Conservation (phyloP, 352 stramenopile species). For the Pythium coloratum region DNA sequence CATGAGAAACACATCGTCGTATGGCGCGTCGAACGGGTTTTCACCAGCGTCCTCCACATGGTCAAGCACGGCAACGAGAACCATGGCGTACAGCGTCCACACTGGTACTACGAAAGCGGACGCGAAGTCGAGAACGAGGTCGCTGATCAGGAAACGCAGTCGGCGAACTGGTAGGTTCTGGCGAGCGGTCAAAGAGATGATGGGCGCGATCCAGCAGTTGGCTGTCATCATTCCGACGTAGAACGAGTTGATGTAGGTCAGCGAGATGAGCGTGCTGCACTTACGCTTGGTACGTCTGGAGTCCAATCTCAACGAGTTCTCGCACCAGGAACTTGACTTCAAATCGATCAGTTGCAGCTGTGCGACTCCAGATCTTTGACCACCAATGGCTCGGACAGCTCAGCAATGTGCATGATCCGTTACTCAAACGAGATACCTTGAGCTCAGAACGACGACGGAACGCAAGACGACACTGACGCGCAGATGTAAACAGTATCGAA, state of each 20-base stretch:
- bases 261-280: not conserved
- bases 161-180: not conserved
- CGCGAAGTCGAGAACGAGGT: conserved; percentile 2
- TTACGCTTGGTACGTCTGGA: conserved; percentile 10
- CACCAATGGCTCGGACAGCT: too few species aligned
- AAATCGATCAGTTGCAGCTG: too few species aligned
- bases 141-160: not conserved
- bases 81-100: not conserved
- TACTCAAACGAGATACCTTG: too few species aligned
- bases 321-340: too few species aligned
- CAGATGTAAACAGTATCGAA: too few species aligned
- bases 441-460: too few species aligned
- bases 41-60: not conserved
- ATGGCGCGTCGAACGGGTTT: not conserved
- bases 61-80: not conserved
- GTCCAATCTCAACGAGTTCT: conserved; percentile 1
- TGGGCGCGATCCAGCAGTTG: conserved; percentile 5
- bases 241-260: not conserved
- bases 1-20: not conserved
- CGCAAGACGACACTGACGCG: too few species aligned
- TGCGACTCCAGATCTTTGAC: too few species aligned
- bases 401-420: too few species aligned
- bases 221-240: not conserved
- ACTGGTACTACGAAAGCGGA: not conserved
- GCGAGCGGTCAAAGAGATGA: not conserved